Conservation (phyloP, 2,329 filamentous ascomycete genomes). For the Sporothrix phasma region DNA sequence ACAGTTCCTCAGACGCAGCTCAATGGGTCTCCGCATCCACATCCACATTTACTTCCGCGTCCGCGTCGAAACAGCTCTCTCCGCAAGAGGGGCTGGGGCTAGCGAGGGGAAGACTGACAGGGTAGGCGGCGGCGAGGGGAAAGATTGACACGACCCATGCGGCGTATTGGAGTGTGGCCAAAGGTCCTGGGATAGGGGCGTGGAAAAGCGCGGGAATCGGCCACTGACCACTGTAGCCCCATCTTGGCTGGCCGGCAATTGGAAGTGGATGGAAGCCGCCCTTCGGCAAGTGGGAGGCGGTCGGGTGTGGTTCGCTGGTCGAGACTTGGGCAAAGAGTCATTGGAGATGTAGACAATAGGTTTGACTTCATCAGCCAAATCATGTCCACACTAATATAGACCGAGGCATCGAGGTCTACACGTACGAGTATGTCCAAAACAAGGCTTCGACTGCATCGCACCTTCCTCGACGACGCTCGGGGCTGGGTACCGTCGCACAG, state of each 20-base stretch:
- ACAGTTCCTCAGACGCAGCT: neutral
- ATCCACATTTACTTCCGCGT: no score
- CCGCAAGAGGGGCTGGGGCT: neutral
- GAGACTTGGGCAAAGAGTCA: neutral
- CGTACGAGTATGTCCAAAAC: neutral
- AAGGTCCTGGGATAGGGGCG: neutral
- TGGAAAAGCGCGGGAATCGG: neutral
- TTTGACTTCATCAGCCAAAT: no score
- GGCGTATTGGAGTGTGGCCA: neutral
- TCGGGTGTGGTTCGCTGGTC: neutral
- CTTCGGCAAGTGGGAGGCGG: conserved; percentile 13
- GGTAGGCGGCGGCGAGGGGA: neutral
- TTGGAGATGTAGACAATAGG: neutral
- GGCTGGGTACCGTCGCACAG: neutral
- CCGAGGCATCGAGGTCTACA: neutral
- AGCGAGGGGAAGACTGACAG: neutral
- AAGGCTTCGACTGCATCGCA: neutral
- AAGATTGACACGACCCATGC: no score
- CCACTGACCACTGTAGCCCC: neutral
- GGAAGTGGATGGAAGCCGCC: conserved; percentile 2
- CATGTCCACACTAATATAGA: neutral
- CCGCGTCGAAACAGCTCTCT: neutral
- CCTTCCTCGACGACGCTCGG: neutral
- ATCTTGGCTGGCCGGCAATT: conserved; percentile 12
- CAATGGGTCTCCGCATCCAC: neutral